These are phyloP conservation scores for Gymnopilus dilepis DNA, from an alignment of 768 basidiomycete species.

Conservation along the genomic window DNA sequence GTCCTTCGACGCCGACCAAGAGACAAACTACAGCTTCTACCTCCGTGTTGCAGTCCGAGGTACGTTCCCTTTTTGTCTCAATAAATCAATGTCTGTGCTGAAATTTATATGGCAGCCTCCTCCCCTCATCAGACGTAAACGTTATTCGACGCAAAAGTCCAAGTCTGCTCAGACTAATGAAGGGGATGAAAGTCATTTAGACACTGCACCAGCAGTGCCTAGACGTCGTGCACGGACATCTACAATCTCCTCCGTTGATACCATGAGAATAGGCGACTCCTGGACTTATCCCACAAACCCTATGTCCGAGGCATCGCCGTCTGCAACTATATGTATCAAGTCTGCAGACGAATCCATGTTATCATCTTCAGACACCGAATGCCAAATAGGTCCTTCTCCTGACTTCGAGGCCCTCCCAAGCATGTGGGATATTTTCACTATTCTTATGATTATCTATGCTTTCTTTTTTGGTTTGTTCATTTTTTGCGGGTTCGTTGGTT, in stretches of 20 bases:
- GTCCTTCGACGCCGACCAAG: background rate
- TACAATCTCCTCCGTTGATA: background rate
- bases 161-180: background rate
- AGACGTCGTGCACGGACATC: background rate
- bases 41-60: background rate
- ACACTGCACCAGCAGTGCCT: background rate
- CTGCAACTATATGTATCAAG: too few species aligned
- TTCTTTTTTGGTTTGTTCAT: background rate
- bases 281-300: background rate
- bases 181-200: background rate
- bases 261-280: background rate
- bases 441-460: background rate
- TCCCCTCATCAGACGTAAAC: background rate
- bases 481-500: slow-evolving; percentile 1
- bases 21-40: background rate
- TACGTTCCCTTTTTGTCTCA: background rate
- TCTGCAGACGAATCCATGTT: background rate
- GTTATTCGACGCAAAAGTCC: background rate
- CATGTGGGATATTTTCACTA: background rate
- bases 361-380: background rate
- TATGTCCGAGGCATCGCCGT: background rate
- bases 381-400: too few species aligned
- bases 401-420: background rate
- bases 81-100: too few species aligned
- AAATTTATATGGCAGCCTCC: background rate